Base-by-base conservation (phyloP, 106 monocot genomes). In the Ottelia alismoides region DNA sequence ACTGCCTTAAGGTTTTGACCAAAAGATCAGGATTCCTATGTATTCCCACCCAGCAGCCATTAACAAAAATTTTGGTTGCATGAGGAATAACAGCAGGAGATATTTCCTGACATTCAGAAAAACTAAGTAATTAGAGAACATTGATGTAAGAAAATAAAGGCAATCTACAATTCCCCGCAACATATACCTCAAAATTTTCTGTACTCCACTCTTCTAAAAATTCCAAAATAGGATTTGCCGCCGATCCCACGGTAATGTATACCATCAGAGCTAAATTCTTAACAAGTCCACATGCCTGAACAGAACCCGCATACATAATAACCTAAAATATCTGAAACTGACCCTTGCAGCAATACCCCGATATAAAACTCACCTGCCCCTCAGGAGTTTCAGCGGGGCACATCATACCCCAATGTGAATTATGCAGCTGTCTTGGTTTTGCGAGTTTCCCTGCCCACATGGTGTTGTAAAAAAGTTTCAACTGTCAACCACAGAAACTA, bases 401-500 rank as follows among this genome's bases (percentile, higher is more conserved):
- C 89, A 98, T 98, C 96, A 98, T 98, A 49, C 96, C 96, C 96
- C 96, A 90, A 62, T 85, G 96, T 61, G 89, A 98, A 77, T 90
- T 90, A 51, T 98, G 89, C 55, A 98, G 64, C 57, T 98, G 89
- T 11, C 89, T 78, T 26, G 96, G 96, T 63, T 98, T 98, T 46
- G 96, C 96, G 58, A 98, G 53, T 66, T 90, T 98, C 16, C 89
- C 89, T 98, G 67, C 35, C 50, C 17, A 73, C 40, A 16, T 7
- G 40, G 40, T 43, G 40, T 43, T 7, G 16, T 6, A 43, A 43
- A 43, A 6, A 43, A 43, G 16, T 16, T 43, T 7, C 40, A n/a
- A 43, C 40, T 43, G 40, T 6, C 16, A 43, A 7, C 6, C 16
- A 7, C 40, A 7, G 6, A 7, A 43, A 7, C 6, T 43, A 43